Base-by-base conservation (phyloP, 225 moss, liverwort and hornwort genomes). In the Antitrichia curtipendula region DNA sequence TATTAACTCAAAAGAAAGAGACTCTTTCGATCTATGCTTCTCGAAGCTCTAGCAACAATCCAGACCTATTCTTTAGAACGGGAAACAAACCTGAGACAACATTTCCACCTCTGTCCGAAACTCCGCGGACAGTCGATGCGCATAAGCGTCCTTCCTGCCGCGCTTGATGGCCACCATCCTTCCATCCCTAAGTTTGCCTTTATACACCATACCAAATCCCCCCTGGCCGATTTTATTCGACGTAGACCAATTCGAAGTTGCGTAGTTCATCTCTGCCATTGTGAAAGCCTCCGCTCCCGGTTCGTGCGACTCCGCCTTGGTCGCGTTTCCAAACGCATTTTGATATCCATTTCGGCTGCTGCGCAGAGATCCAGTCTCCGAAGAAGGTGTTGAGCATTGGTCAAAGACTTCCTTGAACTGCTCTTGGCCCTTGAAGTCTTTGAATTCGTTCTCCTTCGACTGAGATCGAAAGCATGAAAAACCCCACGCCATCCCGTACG, bases 81-180 rank as follows among this genome's bases (percentile, higher is more conserved):
- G 81, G 34, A 87, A 74, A 75, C 68, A 50, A 16, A 96, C 96
- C 94, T 96, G 94, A 69, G 96, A 95, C 36, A 96, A 80, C 96
- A 95, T 95, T 64, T 96, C 94, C 50, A 96, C 93, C 86, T 96
- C 96, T 47, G 95, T 95, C 45, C 92, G 94, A 77, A 96, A 96
- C 90, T 96, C 96, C 32, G 88, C 78, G 41, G 93, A 94, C 60
- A 95, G 81, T 23, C 96, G 85, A 71, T 92, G 90, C 72, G 94
- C 96, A 58, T 92, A 95, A 18, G 84, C 89, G 86, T 91, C 96
- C 79, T 91, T 95, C 83, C 92, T 87, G 83, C 91, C 90, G 80
- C 95, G 90, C 83, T 95, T 95, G 63, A 95, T 91, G 45, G 95
- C 95, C 49, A 95, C 95, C 77, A 90, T 91, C 71, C 92, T 92